phyloP scores from a whole-genome alignment of 1,139 yeast species.

The Saccharomyces hybrid region DNA sequence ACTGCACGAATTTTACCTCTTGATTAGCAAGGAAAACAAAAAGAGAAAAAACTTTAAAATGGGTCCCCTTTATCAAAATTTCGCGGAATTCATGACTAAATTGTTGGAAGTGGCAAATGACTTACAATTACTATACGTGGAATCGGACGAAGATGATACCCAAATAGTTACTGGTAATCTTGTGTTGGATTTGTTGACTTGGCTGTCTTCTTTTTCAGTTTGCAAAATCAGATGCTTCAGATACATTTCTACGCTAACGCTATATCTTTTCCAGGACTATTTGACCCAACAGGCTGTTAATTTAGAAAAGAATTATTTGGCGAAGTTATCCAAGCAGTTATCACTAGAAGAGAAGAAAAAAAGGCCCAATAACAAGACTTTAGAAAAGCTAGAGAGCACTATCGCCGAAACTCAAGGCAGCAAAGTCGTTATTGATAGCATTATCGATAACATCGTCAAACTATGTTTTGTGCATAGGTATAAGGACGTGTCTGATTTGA shows the following conservation, averaged over 20 bases:
- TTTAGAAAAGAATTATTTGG: constrained; percentile 36
- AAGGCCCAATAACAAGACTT: constrained; percentile 34
- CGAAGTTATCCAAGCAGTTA: constrained; percentile 34
- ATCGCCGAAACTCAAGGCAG: constrained; percentile 46
- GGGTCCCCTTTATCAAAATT: constrained; percentile 42
- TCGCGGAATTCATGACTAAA: constrained; percentile 48
- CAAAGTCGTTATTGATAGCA: constrained; percentile 45
- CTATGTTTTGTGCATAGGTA: constrained; percentile 70
- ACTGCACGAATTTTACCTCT: constrained; percentile 64
- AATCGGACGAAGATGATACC: constrained; percentile 30
- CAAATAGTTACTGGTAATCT: constrained; percentile 34
- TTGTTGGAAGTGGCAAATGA: constrained; percentile 53
- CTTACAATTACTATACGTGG: constrained; percentile 51
- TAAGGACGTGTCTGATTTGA: constrained; percentile 68
- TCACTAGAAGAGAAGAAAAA: constrained; percentile 32
- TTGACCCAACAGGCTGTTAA: constrained; percentile 47
- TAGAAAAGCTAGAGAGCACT: constrained; percentile 42
- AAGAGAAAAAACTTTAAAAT: constrained; percentile 38
- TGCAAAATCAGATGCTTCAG: constrained; percentile 68
- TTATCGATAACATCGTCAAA: constrained; percentile 58
- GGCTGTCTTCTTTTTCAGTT: constrained; percentile 71
- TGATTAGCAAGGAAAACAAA: constrained; percentile 41
- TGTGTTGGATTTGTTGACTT: constrained; percentile 55
- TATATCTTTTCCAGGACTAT: constrained; percentile 53
- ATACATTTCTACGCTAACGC: constrained; percentile 53